Conservation (phyloP, 768 basidiomycete species). For the Tylopilus rubrobrunneus region DNA sequence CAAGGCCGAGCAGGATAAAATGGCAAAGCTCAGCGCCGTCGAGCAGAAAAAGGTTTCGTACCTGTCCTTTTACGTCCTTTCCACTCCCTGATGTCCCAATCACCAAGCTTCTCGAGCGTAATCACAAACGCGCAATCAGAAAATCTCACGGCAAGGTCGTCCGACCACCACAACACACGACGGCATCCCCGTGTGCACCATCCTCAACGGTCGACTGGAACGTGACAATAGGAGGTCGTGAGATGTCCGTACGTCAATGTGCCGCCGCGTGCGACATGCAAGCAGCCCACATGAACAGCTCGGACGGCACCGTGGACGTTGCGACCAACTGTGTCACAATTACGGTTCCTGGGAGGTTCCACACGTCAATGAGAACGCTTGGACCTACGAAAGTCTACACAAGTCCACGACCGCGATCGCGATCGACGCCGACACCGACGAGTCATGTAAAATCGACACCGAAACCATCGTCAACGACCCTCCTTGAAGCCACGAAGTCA, state of each 20-base stretch:
- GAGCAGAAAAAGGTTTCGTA: slow-evolving; percentile 77
- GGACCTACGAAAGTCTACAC: slow-evolving; percentile 65
- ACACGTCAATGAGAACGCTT: slow-evolving; percentile 38
- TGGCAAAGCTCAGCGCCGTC: slow-evolving; percentile 67
- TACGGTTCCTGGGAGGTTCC: no score
- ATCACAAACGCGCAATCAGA: slow-evolving; percentile 66
- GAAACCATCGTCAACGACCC: slow-evolving; percentile 1
- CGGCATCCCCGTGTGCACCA: no score
- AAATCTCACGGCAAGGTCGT: slow-evolving; percentile 67
- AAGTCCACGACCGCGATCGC: slow-evolving; percentile 16
- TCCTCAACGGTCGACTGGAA: no score
- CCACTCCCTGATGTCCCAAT: slow-evolving; percentile 1
- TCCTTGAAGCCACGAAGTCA: slow-evolving; percentile 22
- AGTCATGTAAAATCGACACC: slow-evolving; percentile 16
- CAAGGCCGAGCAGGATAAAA: slow-evolving; percentile 66
- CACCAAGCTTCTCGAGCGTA: slow-evolving; percentile 62
- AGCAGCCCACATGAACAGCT: no score
- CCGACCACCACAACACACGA: slow-evolving; percentile 1
- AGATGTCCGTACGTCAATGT: no score
- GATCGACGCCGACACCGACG: slow-evolving; percentile 1
- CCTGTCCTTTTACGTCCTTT: neutral
- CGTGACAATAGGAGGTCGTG: no score
- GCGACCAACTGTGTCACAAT: no score
- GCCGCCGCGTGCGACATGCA: no score
- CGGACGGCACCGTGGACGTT: no score